These are phyloP conservation scores for Areca catechu DNA, from an alignment of 176 grass and related monocot species.

Conservation along the genomic window DNA sequence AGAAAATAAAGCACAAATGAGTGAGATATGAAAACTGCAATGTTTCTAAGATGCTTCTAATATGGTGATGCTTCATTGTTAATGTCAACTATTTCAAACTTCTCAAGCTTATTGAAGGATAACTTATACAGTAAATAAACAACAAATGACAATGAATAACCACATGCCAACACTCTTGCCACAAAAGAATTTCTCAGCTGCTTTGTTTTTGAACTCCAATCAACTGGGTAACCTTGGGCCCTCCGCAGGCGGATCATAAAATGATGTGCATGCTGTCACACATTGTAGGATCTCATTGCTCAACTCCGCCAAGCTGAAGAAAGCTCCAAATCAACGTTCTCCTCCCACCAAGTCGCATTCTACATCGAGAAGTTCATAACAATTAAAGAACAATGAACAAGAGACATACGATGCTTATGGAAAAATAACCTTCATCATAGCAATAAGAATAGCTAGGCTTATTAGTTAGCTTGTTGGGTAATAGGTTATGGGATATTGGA, in stretches of 20 bases:
- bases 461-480: no score
- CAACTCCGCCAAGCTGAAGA: constrained; percentile 76
- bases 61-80: no score
- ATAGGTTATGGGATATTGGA: no score
- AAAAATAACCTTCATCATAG: no score
- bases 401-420: no score
- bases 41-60: no score
- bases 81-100: no score
- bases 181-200: neutral
- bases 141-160: neutral
- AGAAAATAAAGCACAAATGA: no score
- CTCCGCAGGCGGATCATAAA: neutral
- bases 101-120: neutral
- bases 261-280: no score
- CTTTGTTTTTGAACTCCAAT: neutral
- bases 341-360: constrained; percentile 99
- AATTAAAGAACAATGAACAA: neutral
- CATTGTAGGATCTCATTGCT: constrained; percentile 1
- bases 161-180: neutral
- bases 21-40: no score
- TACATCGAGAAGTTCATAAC: constrained; percentile 17
- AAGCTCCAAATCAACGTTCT: constrained; percentile 65
- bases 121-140: neutral
- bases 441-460: no score
- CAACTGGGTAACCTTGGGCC: neutral